These are phyloP conservation scores for Leptographium wingfieldii DNA, from an alignment of 2,329 filamentous ascomycete genomes.

Conservation along the genomic window DNA sequence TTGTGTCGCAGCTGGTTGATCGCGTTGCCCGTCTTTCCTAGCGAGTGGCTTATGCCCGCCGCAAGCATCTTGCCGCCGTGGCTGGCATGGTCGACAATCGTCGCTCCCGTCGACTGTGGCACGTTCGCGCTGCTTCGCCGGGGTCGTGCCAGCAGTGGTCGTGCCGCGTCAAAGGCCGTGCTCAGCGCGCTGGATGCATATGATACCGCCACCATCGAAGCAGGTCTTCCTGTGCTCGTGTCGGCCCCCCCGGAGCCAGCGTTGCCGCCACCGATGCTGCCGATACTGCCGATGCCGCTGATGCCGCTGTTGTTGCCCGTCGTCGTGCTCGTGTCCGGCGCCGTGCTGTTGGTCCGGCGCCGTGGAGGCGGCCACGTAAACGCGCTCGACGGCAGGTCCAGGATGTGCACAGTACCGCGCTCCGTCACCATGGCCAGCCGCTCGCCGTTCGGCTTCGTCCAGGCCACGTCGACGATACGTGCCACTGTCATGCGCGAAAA, in stretches of 20 bases:
- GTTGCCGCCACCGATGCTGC: not conserved
- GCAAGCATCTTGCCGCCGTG: constrained; percentile 62
- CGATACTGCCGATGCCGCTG: not conserved
- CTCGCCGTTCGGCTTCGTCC: constrained; percentile 71
- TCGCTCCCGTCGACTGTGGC: constrained; percentile 27
- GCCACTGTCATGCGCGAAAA: constrained; percentile 89
- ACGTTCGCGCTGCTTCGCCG: constrained; percentile 36
- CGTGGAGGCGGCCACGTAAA: constrained; percentile 77
- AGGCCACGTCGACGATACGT: constrained; percentile 78
- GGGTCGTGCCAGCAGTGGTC: constrained; percentile 43
- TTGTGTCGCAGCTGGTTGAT: constrained; percentile 62
- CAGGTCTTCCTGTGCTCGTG: constrained; percentile 19
- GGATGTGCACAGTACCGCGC: constrained; percentile 86
- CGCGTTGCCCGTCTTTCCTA: constrained; percentile 58
- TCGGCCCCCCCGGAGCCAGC: constrained; percentile 24
- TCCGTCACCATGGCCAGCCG: constrained; percentile 83
- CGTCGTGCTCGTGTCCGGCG: constrained; percentile 27
- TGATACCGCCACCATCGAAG: constrained; percentile 44
- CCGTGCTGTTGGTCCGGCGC: constrained; percentile 27
- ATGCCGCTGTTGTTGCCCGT: constrained; percentile 15
- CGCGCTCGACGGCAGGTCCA: constrained; percentile 71
- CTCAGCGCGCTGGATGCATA: constrained; percentile 59
- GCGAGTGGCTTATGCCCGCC: constrained; percentile 60
- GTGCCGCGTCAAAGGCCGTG: constrained; percentile 56
- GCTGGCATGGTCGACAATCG: constrained; percentile 47